These are phyloP conservation scores for Botryobasidium botryosum DNA, from an alignment of 768 basidiomycete genomes.

Conservation along the genomic window DNA sequence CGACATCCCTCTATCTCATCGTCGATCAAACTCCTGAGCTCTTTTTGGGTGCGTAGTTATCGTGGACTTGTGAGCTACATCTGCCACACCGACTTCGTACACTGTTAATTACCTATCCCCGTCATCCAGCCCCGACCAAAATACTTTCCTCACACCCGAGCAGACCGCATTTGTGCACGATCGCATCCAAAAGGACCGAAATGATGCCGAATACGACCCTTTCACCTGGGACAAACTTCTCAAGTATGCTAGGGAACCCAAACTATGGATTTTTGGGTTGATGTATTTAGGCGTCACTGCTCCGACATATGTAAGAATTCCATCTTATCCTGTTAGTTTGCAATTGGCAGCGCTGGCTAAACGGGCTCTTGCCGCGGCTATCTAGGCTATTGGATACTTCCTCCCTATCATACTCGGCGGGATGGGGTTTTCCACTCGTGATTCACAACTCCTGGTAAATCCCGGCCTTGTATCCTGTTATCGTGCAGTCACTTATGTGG, in stretches of 20 bases:
- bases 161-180: background rate
- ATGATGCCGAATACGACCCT: slow-evolving; percentile 5
- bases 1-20: too few relatives aligned
- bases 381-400: slow-evolving; percentile 1
- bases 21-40: background rate
- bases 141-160: slow-evolving; percentile 5
- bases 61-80: slow-evolving; percentile 2
- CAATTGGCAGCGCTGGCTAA: background rate
- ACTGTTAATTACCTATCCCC: background rate
- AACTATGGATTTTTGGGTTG: slow-evolving; percentile 1
- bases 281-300: background rate
- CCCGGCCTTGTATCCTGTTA: background rate
- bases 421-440: background rate
- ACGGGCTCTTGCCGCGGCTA: background rate
- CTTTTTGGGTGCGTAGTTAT: background rate
- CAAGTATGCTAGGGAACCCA: background rate
- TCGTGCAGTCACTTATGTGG: background rate
- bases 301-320: too few relatives aligned
- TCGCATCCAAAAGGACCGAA: slow-evolving; percentile 1
- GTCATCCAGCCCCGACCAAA: slow-evolving; percentile 3
- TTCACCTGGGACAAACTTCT: background rate
- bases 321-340: too few relatives aligned
- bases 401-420: slow-evolving; percentile 2
- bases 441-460: slow-evolving; percentile 5
- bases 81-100: too few relatives aligned